These are phyloP conservation scores for Venturia carpophila DNA, from an alignment of 2,329 filamentous ascomycete species.

Conservation along the genomic window DNA sequence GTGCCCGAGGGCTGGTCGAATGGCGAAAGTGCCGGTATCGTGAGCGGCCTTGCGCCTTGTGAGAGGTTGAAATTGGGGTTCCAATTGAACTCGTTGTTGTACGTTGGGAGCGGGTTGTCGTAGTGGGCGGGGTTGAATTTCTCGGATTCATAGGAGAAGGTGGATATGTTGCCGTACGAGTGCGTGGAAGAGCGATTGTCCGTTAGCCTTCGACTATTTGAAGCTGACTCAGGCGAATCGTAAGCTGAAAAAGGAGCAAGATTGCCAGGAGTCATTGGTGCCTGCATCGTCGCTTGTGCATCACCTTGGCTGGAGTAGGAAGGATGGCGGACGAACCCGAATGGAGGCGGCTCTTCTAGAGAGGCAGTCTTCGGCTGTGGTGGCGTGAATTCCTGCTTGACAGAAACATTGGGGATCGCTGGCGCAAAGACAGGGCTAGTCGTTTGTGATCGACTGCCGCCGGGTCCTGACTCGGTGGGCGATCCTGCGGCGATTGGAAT, in stretches of 20 bases:
- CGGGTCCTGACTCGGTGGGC: conserved; percentile 35
- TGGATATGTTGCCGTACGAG: conserved; percentile 13
- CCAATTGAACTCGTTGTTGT: conserved; percentile 21
- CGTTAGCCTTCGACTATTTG: not conserved
- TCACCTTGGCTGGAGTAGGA: conserved; percentile 6
- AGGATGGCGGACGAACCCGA: conserved; percentile 9
- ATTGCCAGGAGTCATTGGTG: not conserved
- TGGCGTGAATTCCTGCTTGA: conserved; percentile 11
- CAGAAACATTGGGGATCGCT: not conserved
- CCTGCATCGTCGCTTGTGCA: not conserved
- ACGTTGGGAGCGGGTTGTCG: conserved; percentile 27
- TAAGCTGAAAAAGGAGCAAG: not conserved
- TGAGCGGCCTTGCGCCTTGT: not conserved
- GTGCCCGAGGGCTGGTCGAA: conserved; percentile 5
- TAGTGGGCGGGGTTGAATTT: conserved; percentile 11
- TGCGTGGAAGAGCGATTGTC: conserved; percentile 5
- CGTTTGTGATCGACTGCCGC: conserved; percentile 38
- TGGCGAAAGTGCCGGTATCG: conserved; percentile 16
- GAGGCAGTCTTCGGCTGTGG: not conserved
- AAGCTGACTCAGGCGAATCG: not conserved
- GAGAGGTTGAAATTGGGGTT: conserved; percentile 17
- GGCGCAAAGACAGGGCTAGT: conserved; percentile 34
- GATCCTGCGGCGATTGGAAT: conserved; percentile 42
- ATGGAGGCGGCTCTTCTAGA: not conserved
- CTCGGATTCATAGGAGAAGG: conserved; percentile 12